Conservation (phyloP, 2,329 filamentous ascomycete genomes). For the Arthrobotrys megalospora region DNA sequence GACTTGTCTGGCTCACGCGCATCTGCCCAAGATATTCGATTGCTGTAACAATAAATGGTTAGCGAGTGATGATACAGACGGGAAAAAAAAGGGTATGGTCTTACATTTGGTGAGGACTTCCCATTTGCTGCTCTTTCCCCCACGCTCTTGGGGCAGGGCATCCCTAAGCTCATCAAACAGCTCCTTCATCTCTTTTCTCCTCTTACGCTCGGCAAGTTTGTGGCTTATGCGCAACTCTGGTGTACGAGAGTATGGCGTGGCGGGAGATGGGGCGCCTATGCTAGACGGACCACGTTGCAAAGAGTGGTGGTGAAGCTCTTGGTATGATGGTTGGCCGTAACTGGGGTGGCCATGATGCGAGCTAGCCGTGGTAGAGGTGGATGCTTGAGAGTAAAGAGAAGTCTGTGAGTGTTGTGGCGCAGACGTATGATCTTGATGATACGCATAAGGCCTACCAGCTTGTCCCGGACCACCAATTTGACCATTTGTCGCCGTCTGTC, state of each 20-base stretch:
- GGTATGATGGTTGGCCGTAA: slow-evolving; percentile 42
- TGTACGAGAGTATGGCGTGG: slow-evolving; percentile 81
- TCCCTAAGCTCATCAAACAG: slow-evolving; percentile 85
- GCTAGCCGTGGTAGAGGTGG: slow-evolving; percentile 50
- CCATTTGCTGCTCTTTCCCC: slow-evolving; percentile 90
- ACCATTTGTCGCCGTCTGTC: slow-evolving; percentile 11
- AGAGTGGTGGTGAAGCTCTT: slow-evolving; percentile 63
- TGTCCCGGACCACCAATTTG: slow-evolving; percentile 37
- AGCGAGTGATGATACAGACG: slow-evolving; percentile 11
- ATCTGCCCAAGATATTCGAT: slow-evolving; percentile 65
- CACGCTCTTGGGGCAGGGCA: slow-evolving; percentile 83
- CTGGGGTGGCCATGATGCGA: slow-evolving; percentile 49
- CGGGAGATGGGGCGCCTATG: slow-evolving; percentile 57
- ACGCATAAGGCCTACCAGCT: slow-evolving; percentile 56
- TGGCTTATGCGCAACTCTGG: slow-evolving; percentile 86
- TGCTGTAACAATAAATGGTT: slow-evolving; percentile 57
- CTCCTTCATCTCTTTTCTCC: slow-evolving; percentile 89
- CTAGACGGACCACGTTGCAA: slow-evolving; percentile 61
- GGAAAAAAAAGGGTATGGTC: slow-evolving; percentile 64
- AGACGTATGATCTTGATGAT: slow-evolving; percentile 50
- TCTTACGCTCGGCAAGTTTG: slow-evolving; percentile 86
- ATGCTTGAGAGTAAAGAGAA: slow-evolving; percentile 61
- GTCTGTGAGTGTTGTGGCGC: slow-evolving; percentile 60
- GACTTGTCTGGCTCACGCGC: slow-evolving; percentile 60
- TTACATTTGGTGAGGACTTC: slow-evolving; percentile 87